Evolutionary conservation across 768 basidiomycete species (phyloP).

Genomic region (Rhodosporidiobolus odoratus): DNA sequence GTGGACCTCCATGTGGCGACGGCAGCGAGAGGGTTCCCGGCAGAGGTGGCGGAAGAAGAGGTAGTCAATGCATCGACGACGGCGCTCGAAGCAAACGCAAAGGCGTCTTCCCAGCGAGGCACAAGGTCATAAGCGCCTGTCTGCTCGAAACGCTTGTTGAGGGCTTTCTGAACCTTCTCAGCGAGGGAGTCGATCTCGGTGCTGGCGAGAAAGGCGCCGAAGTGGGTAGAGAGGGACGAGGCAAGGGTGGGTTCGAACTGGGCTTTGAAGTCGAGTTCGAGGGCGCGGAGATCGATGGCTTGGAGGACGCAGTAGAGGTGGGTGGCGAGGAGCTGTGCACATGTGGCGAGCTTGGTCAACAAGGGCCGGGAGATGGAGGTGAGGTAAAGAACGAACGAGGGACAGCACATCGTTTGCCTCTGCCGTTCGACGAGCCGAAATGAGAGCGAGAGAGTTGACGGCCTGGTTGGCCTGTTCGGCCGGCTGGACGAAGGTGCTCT

Average conservation of each 20-base stretch:
- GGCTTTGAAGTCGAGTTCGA: slow-evolving; percentile 62
- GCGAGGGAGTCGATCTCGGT: slow-evolving; percentile 40
- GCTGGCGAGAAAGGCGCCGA: slow-evolving; percentile 48
- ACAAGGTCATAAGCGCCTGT: slow-evolving; percentile 67
- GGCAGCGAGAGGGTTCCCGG: slow-evolving; percentile 34
- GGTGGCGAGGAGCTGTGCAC: slow-evolving; percentile 55
- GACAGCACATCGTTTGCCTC: slow-evolving; percentile 72
- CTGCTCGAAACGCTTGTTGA: slow-evolving; percentile 53
- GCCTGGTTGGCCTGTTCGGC: slow-evolving; percentile 92
- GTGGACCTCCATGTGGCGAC: slow-evolving; percentile 27
- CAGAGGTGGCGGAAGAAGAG: slow-evolving; percentile 12
- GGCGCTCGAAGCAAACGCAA: slow-evolving; percentile 57
- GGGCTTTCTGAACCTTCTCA: slow-evolving; percentile 39
- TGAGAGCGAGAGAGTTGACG: slow-evolving; percentile 77
- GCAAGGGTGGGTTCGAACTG: slow-evolving; percentile 53
- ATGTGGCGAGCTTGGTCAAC: neutral
- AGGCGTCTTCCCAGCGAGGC: slow-evolving; percentile 66
- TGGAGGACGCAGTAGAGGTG: slow-evolving; percentile 75
- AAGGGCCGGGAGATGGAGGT: too few relatives aligned
- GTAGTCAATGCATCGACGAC: slow-evolving; percentile 56
- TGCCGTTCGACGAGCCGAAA: slow-evolving; percentile 74
- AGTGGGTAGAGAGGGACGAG: slow-evolving; percentile 54
- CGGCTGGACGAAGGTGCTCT: slow-evolving; percentile 60
- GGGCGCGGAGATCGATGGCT: slow-evolving; percentile 67
- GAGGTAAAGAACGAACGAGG: slow-evolving; percentile 46